Evolutionary conservation across 345 rosid genomes (phyloP), one percentile per base, ranked within the genome.

Genomic region (Gossypium australe): DNA sequence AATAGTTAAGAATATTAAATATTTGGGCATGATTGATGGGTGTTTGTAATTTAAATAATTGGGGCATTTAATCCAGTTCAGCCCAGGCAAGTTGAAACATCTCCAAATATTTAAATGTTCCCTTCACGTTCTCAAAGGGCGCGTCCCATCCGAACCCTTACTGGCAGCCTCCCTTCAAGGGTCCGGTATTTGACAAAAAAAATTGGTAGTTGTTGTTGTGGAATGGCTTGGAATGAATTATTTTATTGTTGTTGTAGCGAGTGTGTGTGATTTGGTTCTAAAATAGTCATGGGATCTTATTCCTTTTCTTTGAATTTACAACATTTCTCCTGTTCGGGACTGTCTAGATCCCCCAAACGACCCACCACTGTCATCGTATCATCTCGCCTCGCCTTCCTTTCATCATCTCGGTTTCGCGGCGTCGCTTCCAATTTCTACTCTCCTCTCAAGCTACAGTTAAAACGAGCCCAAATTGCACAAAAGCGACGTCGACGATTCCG

Each of bases 231-330:
- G 45, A 24, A 44, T 56, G 27, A 17, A 4, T 1, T 27, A 34
- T 58, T 14, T 27, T 29, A 2, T 16, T 34, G 29, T 44, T 2
- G 2, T 7, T 6, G 38, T 5, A 34, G 41, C 41, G 7, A 4
- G 41, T 12, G 5, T 57, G 62, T 22, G 27, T 57, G 11, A 20
- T 4, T 10, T 56, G 27, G 22, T 24, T n/a, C 8, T 4, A 59
- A 17, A 25, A 18, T 8, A 60, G 81, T 57, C 78, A 89, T 89
- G 93, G 84, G 67, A 71, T 75, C 85, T 63, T 77, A 13, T 44
- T 70, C 67, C 48, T 57, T 64, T 9, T 16, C 61, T 64, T 68
- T 78, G 13, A 80, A 73, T 52, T 67, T 43, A 60, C 75, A 10
- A 41, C 14, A 16, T 34, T 55, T 63, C 72, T 69, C 78, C 20